A percentile compares a stretch with the other conserved stretches of the same genome.
These are phyloP conservation scores for Glycine tomentella DNA, from an alignment of 306 rosid species.

Conservation along the genomic window DNA sequence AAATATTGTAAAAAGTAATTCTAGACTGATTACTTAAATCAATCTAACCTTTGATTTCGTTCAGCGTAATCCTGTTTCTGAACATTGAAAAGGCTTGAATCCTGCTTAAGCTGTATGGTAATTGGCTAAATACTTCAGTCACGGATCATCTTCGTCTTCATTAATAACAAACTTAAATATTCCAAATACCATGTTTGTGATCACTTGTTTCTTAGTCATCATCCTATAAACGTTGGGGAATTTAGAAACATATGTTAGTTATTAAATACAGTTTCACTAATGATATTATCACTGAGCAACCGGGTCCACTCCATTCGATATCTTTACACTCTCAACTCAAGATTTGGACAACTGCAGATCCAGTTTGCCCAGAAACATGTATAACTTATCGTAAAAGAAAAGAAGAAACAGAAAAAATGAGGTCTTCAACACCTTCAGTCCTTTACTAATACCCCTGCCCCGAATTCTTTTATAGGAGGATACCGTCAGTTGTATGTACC, in stretches of 20 bases:
- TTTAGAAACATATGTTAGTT: not conserved
- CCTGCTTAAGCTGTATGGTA: not conserved
- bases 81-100: too few relatives aligned
- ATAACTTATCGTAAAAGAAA: not conserved
- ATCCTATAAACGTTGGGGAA: not conserved
- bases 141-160: not conserved
- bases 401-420: not conserved
- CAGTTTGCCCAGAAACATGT: not conserved
- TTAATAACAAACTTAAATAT: not conserved
- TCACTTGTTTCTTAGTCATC: constrained; percentile 19
- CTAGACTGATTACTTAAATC: too few relatives aligned
- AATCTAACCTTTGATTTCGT: too few relatives aligned
- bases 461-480: not conserved
- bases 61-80: too few relatives aligned
- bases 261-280: not conserved
- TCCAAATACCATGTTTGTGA: not conserved
- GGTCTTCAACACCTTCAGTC: not conserved
- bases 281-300: constrained; percentile 25
- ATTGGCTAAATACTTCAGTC: not conserved
- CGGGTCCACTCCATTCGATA: constrained; percentile 3
- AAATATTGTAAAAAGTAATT: too few relatives aligned
- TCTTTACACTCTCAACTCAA: not conserved
- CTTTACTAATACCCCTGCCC: not conserved
- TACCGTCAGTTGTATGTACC: not conserved
- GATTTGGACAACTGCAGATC: constrained; percentile 4